Percentiles rank a stretch among this genome's conserved stretches.
Conservation (phyloP, 202 grass and related monocot species). For the Carex arenaria region DNA sequence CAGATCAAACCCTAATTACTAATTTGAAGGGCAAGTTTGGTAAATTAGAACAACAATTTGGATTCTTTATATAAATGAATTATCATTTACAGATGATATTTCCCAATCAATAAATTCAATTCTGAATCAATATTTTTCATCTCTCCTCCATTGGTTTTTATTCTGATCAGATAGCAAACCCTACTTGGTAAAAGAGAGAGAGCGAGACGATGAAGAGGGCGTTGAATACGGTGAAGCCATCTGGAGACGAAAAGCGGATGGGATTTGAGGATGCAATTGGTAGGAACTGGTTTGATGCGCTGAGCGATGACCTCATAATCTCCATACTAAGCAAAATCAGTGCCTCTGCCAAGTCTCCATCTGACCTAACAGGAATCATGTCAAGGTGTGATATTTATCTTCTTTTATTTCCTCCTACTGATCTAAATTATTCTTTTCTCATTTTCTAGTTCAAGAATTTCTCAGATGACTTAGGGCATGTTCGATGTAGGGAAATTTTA, state of each 20-base stretch:
- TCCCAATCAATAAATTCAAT: too few relatives aligned
- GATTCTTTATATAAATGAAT: too few relatives aligned
- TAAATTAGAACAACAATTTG: too few relatives aligned
- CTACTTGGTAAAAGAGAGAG: neutral
- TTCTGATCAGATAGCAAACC: too few relatives aligned
- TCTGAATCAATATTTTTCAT: too few relatives aligned
- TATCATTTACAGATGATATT: too few relatives aligned
- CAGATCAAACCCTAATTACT: too few relatives aligned
- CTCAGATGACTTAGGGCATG: neutral
- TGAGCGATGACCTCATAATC: constrained; percentile 52
- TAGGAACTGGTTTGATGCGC: constrained; percentile 24
- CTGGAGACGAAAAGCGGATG: neutral
- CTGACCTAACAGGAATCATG: constrained; percentile 24
- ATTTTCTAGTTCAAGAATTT: neutral
- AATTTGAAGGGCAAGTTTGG: too few relatives aligned
- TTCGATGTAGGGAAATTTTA: too few relatives aligned
- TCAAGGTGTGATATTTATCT: constrained; percentile 19
- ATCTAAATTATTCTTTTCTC: neutral
- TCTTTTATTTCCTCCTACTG: neutral
- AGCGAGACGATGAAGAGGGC: neutral
- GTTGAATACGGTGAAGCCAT: too few relatives aligned
- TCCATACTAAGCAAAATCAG: constrained; percentile 32
- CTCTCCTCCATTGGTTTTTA: too few relatives aligned
- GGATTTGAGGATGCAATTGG: neutral
- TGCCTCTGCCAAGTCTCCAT: constrained; percentile 4